Evolutionary conservation across 2,329 filamentous ascomycete species (phyloP), one percentile per base, ranked within the genome.

Genomic region (Polychaeton citri): DNA sequence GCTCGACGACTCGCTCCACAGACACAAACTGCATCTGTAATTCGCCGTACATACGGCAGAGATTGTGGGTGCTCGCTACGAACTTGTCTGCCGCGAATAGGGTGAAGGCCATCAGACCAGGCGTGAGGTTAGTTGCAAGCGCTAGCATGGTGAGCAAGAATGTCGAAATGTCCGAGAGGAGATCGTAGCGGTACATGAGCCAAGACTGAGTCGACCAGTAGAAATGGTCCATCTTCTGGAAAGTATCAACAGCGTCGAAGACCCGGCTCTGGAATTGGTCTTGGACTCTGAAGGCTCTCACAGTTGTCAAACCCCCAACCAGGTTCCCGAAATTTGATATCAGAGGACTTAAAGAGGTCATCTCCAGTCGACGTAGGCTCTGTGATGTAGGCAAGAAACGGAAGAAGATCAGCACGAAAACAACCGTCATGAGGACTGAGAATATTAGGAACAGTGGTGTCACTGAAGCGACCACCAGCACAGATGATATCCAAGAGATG

Each of bases 191-290:
- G 50, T 81, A 85, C 54, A 78, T 77, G 2, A 94, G 67, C 86
- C 86, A 94, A 6, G 76, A 75, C 45, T 92, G 84, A 30, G 92
- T 68, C 39, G 78, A 82, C 64, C 86, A 94, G 61, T 92, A 94
- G 61, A 94, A 93, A 55, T 95, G 87, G 50, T 95, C 87, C 71
- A 93, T 90, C 53, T 85, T 85, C 55, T 94, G 87, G 53, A 94
- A 94, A 13, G 77, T 76, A 51, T 94, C 86, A 0, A 86, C 85
- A 0, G 86, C 85, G 2, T 70, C 64, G 21, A 95, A 79, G 35
- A 92, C 83, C 34, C 78, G 72, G 42, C 77, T 72, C 51, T 92
- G 84, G 51, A 94, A 94, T 35, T 81, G 76, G 3, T 71, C 63
- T 47, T 93, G 79, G 1, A 80, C 84, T 33, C 72, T 75, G 53